Evolutionary conservation across 2,329 filamentous ascomycete species (phyloP), one percentile per base, ranked within the genome.

Genomic region (Xylariaceae sp.): DNA sequence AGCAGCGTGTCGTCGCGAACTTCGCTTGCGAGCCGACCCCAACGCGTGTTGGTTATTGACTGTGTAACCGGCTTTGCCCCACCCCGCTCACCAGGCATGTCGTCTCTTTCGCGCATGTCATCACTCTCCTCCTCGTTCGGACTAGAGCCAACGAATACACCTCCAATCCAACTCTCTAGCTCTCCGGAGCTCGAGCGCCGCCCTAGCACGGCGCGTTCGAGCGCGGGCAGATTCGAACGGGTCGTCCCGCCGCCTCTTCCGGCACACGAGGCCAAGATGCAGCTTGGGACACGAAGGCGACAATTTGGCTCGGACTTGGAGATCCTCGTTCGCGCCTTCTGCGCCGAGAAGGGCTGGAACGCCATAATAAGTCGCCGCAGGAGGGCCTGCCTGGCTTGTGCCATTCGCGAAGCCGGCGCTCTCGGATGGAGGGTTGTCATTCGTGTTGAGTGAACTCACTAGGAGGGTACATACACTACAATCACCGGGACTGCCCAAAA

Each of bases 291-390:
- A 3, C 74, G 82, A 23, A 76, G 81, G 58, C 76, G 86, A 21
- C 82, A 86, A 34, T 84, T 84, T 53, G 83, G 83, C 1, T 87
- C 84, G 11, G 86, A 88, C 65, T 77, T 89, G 68, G 88, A 92
- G 72, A 81, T 92, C 7, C 74, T 93, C 49, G 87, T 87, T 1
- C 79, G 90, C 45, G 89, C 89, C 1, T 79, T 91, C 63, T 93
- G 90, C 69, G 87, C 89, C 0, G 86, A 90, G 68, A 85, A 82
- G 64, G 90, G 90, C 2, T 87, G 87, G 80, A 89, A 92, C 69
- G 89, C 90, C 19, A 70, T 93, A 16, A 80, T 93, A 61, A 90
- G 87, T 59, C 79, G 88, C 48, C 78, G 81, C 34, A 83, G 85
- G 62, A 79, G 88, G 59, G 89, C 87, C 0, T 94, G 90, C 69